phyloP scores from a whole-genome alignment of 179 eudicot genomes.

The Sideroxylon spinosum region DNA sequence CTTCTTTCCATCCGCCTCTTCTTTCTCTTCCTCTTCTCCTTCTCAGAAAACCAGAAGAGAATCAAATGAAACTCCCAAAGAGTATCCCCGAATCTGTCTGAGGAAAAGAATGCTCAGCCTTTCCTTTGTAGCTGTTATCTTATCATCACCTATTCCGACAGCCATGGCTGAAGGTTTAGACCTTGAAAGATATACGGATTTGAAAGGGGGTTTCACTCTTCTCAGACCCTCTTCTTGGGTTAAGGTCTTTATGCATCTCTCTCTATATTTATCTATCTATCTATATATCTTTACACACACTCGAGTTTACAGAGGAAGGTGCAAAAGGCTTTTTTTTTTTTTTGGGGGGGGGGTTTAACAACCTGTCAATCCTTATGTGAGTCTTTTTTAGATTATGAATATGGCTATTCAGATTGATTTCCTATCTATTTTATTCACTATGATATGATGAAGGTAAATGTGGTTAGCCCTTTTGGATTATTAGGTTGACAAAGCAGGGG shows the following conservation, averaged over 20 bases:
- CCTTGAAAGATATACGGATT: slow-evolving; percentile 61
- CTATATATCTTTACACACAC: background rate
- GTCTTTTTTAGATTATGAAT: background rate
- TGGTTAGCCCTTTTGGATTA: slow-evolving; percentile 10
- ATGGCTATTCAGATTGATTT: background rate
- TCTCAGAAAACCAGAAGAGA: background rate
- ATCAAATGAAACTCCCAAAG: background rate
- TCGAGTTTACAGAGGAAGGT: background rate
- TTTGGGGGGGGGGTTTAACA: no score
- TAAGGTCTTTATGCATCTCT: slow-evolving; percentile 38
- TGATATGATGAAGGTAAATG: slow-evolving; percentile 5
- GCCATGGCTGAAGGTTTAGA: slow-evolving; percentile 38
- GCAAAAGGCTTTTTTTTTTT: no score
- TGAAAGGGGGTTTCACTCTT: slow-evolving; percentile 66
- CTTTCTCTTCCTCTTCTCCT: background rate
- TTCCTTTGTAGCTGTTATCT: slow-evolving; percentile 36
- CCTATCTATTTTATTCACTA: background rate
- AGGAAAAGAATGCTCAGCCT: slow-evolving; percentile 38
- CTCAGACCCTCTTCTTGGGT: slow-evolving; percentile 69
- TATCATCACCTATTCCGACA: slow-evolving; percentile 22
- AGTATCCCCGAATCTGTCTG: slow-evolving; percentile 5
- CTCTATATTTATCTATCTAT: background rate
- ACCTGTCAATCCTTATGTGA: background rate
- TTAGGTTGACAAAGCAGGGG: slow-evolving; percentile 92
- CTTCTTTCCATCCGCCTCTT: background rate